A percentile compares a stretch with the other conserved stretches of the same genome.
Conservation (phyloP, 345 rosid genomes). For the Eucalyptus victrix region DNA sequence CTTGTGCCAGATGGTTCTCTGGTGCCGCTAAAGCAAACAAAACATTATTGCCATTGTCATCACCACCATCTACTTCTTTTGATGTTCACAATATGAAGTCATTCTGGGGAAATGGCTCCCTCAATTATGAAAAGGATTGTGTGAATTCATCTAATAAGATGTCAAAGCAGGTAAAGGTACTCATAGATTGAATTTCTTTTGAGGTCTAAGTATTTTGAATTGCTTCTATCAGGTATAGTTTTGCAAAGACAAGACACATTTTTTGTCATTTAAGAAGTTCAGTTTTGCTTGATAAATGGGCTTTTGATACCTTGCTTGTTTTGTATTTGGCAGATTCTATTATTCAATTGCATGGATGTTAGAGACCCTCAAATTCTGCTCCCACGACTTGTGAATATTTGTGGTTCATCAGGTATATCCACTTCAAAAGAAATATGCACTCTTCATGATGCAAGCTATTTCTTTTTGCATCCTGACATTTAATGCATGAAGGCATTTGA, state of each 20-base stretch:
- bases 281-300: background rate
- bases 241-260: background rate
- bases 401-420: conserved; percentile 59
- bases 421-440: background rate
- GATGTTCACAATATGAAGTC: conserved; percentile 3
- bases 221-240: background rate
- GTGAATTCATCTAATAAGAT: conserved; percentile 12
- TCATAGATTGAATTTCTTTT: background rate
- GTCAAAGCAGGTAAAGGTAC: conserved; percentile 47
- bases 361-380: conserved; percentile 79
- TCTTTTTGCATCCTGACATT: background rate
- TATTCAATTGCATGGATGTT: conserved; percentile 88
- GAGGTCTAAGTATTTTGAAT: background rate
- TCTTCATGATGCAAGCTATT: background rate
- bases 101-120: conserved; percentile 22
- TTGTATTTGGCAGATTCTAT: conserved; percentile 44
- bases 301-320: background rate
- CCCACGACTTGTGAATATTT: conserved; percentile 50
- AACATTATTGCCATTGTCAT: background rate
- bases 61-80: background rate
- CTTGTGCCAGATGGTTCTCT: conserved; percentile 83
- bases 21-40: conserved; percentile 27
- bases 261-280: background rate
- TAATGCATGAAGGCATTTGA: background rate
- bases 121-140: conserved; percentile 2